A percentile compares a stretch with the other conserved stretches of the same genome.
phyloP scores from a whole-genome alignment of 2,329 filamentous ascomycete genomes.

The Epichloe bromicola region DNA sequence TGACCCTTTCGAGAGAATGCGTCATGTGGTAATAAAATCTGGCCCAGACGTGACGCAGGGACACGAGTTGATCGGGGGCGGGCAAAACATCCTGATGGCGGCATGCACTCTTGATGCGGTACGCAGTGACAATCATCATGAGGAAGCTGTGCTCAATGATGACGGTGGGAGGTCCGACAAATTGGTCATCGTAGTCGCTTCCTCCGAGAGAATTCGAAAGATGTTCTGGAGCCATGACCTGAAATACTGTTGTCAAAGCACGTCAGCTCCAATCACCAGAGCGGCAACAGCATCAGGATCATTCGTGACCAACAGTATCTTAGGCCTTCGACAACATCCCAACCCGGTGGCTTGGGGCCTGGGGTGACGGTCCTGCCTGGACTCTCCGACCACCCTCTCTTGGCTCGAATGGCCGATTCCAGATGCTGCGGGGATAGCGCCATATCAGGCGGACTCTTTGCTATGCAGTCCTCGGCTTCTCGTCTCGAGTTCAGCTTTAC shows the following conservation, averaged over 20 bases:
- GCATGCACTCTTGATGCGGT: constrained; percentile 3
- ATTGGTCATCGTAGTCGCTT: constrained; percentile 3
- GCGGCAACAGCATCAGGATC: not conserved
- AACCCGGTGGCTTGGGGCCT: constrained; percentile 1
- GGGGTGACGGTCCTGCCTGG: not conserved
- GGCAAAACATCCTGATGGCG: not conserved
- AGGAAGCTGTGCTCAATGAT: constrained; percentile 5
- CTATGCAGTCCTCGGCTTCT: not conserved
- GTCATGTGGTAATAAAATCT: constrained; percentile 4
- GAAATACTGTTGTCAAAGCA: not conserved
- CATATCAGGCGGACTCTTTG: not conserved
- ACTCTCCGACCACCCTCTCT: not conserved
- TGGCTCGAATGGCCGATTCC: not conserved
- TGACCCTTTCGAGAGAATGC: constrained; percentile 1
- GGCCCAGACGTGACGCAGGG: not conserved
- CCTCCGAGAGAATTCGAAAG: constrained; percentile 1
- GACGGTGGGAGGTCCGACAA: not conserved
- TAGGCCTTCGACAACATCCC: constrained; percentile 2
- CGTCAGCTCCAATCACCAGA: not conserved
- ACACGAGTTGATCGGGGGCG: not conserved
- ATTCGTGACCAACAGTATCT: not conserved
- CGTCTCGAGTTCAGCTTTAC: not conserved
- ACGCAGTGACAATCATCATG: constrained; percentile 2
- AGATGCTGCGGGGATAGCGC: not conserved
- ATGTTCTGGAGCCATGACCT: constrained; percentile 4